A percentile compares a stretch with the other conserved stretches of the same genome.
Evolutionary conservation across 371 early-diverging fungal genomes (phyloP).

Genomic region (Actinomortierella wolfii): DNA sequence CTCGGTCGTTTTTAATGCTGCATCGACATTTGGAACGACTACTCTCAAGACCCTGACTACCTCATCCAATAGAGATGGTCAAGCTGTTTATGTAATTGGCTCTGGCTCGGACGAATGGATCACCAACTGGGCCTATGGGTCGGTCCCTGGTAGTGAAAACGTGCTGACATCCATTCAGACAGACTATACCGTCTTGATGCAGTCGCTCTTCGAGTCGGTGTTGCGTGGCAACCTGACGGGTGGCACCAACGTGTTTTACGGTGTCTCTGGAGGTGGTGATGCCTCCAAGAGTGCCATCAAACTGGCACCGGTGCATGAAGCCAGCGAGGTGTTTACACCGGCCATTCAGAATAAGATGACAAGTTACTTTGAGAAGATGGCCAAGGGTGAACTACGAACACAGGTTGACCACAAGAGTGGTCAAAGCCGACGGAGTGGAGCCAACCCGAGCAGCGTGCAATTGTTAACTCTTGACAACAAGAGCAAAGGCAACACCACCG

Average conservation of each 20-base stretch:
- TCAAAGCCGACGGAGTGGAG: conserved; percentile 25
- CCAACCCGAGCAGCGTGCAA: too few relatives aligned
- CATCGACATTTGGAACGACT: conserved; percentile 35
- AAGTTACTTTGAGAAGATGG: conserved; percentile 31
- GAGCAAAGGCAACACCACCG: too few relatives aligned
- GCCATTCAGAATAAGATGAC: conserved; percentile 33
- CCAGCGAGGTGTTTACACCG: conserved; percentile 23
- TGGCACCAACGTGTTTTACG: conserved; percentile 24
- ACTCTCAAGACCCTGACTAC: conserved; percentile 41
- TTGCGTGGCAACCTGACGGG: conserved; percentile 30
- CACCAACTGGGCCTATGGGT: conserved; percentile 46
- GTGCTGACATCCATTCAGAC: conserved; percentile 36
- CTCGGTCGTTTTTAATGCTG: conserved; percentile 40
- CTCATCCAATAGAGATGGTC: conserved; percentile 7
- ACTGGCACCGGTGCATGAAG: conserved; percentile 40
- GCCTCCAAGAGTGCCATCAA: conserved; percentile 26
- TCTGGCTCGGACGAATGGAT: conserved; percentile 43
- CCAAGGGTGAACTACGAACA: conserved; percentile 33
- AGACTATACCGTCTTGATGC: conserved; percentile 33
- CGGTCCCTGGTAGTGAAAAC: conserved; percentile 38
- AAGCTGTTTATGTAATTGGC: conserved; percentile 32
- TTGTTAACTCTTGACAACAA: too few relatives aligned
- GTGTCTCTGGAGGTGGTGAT: conserved; percentile 3
- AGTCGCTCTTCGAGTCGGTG: conserved; percentile 23
- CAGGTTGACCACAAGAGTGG: conserved; percentile 43